A percentile compares a stretch with the other conserved stretches of the same genome.
These are phyloP conservation scores for Cyberlindnera subsufficiens DNA, from an alignment of 805 yeast genomes.

Conservation along the genomic window DNA sequence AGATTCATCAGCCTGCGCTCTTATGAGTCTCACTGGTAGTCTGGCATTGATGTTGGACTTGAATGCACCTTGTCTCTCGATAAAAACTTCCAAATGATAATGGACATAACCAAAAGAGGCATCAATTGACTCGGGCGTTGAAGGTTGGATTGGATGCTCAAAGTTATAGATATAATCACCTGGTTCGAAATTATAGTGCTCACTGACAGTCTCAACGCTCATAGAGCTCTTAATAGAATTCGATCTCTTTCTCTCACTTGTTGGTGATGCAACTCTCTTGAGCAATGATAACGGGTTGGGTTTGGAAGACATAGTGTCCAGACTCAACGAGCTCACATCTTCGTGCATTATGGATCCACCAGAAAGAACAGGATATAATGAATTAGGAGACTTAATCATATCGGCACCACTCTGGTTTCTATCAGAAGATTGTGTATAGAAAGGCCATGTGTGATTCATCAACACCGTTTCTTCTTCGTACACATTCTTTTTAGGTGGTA, in stretches of 20 bases:
- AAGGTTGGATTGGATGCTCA: slow-evolving; percentile 80
- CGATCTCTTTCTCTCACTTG: slow-evolving; percentile 10
- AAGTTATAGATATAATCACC: slow-evolving; percentile 93
- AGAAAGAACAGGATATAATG: slow-evolving; percentile 1
- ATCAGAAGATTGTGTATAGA: slow-evolving; percentile 40
- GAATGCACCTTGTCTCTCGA: slow-evolving; percentile 82
- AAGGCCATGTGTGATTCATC: slow-evolving; percentile 87
- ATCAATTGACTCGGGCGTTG: slow-evolving; percentile 71
- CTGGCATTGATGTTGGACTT: slow-evolving; percentile 66
- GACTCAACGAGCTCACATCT: slow-evolving; percentile 19
- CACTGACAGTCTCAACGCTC: slow-evolving; percentile 4
- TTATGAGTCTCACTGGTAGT: slow-evolving; percentile 57
- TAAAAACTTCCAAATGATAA: slow-evolving; percentile 61
- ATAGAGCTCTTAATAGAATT: slow-evolving; percentile 7
- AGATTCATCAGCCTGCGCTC: slow-evolving; percentile 73
- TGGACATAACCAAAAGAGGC: slow-evolving; percentile 79
- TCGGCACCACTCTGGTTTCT: slow-evolving; percentile 37
- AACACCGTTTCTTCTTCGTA: slow-evolving; percentile 60
- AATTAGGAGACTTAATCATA: slow-evolving; percentile 12
- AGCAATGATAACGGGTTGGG: slow-evolving; percentile 18
- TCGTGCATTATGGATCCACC: slow-evolving; percentile 2
- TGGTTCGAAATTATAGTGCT: slow-evolving; percentile 50
- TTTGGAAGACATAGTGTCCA: slow-evolving; percentile 17
- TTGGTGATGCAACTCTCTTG: slow-evolving; percentile 22
- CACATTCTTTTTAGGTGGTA: slow-evolving; percentile 78